Evolutionary conservation across 371 early-diverging fungal species (phyloP).

Genomic region (Entomophthora muscae): DNA sequence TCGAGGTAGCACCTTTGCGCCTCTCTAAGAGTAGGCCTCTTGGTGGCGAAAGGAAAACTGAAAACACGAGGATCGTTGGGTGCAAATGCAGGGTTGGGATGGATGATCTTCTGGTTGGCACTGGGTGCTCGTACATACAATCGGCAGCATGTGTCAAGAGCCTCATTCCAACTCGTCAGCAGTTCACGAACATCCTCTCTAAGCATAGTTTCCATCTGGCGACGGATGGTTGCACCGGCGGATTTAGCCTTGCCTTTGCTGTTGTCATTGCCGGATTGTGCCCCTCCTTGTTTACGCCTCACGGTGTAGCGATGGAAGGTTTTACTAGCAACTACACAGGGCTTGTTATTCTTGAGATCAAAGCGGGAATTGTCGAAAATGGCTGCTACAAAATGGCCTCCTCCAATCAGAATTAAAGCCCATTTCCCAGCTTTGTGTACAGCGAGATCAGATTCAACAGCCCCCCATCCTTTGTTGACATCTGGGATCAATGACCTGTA

Average conservation of each 20-base stretch:
- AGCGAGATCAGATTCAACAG: neutral
- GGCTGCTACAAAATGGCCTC: slow-evolving; percentile 82
- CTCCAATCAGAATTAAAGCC: slow-evolving; percentile 62
- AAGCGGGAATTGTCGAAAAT: slow-evolving; percentile 49
- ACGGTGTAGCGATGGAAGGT: slow-evolving; percentile 90
- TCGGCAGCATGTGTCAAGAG: slow-evolving; percentile 27
- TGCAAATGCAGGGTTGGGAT: slow-evolving; percentile 36
- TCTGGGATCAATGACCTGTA: neutral
- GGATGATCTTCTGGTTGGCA: slow-evolving; percentile 31
- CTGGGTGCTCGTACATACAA: slow-evolving; percentile 54
- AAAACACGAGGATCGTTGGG: slow-evolving; percentile 32
- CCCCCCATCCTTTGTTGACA: neutral
- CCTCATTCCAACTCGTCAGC: slow-evolving; percentile 40
- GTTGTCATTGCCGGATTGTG: slow-evolving; percentile 64
- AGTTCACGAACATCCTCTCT: slow-evolving; percentile 57
- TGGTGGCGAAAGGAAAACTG: slow-evolving; percentile 56
- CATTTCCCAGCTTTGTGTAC: slow-evolving; percentile 18
- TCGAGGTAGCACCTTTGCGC: slow-evolving; percentile 25
- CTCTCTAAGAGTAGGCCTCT: slow-evolving; percentile 51
- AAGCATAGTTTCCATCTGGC: slow-evolving; percentile 71
- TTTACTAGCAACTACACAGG: slow-evolving; percentile 47
- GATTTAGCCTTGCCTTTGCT: slow-evolving; percentile 72
- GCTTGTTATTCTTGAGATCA: slow-evolving; percentile 14
- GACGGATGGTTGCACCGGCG: slow-evolving; percentile 75
- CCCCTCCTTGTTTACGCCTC: slow-evolving; percentile 86